These are phyloP conservation scores for Allodekkera sacchari DNA, from an alignment of 805 yeast species.

Conservation along the genomic window DNA sequence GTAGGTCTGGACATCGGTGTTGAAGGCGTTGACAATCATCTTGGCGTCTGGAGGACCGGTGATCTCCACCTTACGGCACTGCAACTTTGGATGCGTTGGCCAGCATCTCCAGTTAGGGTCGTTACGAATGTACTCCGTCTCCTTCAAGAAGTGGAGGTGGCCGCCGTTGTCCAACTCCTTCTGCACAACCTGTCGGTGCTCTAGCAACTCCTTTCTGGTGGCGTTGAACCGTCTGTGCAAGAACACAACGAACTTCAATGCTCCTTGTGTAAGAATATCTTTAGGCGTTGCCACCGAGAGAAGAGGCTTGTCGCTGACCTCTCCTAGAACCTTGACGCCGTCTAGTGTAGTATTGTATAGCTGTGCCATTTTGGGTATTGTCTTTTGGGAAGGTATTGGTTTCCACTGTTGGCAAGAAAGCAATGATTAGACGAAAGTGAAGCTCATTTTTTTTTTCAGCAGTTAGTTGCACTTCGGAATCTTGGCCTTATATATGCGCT, in stretches of 20 bases:
- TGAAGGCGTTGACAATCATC: constrained; percentile 76
- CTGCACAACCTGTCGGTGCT: constrained; percentile 56
- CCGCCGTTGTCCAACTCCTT: constrained; percentile 52
- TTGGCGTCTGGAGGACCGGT: constrained; percentile 83
- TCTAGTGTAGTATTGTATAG: constrained; percentile 27
- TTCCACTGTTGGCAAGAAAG: too few relatives aligned
- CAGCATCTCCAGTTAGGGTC: constrained; percentile 74
- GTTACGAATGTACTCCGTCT: constrained; percentile 60
- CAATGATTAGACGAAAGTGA: too few relatives aligned
- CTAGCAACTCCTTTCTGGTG: constrained; percentile 49
- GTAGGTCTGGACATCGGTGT: constrained; percentile 70
- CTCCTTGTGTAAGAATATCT: constrained; percentile 48
- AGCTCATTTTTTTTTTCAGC: too few relatives aligned
- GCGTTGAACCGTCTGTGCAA: constrained; percentile 66
- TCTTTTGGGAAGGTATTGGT: too few relatives aligned
- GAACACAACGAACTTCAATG: constrained; percentile 61
- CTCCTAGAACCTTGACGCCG: constrained; percentile 48
- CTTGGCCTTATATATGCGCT: too few relatives aligned
- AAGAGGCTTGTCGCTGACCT: constrained; percentile 28
- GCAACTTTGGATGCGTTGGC: constrained; percentile 61
- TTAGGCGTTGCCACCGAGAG: constrained; percentile 35
- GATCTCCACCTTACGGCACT: constrained; percentile 71
- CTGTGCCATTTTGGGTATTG: constrained; percentile 13
- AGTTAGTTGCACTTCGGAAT: too few relatives aligned
- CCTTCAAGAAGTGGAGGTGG: constrained; percentile 55